These are phyloP conservation scores for Strobilomyces echinocephalus DNA, from an alignment of 768 basidiomycete species.

Conservation along the genomic window DNA sequence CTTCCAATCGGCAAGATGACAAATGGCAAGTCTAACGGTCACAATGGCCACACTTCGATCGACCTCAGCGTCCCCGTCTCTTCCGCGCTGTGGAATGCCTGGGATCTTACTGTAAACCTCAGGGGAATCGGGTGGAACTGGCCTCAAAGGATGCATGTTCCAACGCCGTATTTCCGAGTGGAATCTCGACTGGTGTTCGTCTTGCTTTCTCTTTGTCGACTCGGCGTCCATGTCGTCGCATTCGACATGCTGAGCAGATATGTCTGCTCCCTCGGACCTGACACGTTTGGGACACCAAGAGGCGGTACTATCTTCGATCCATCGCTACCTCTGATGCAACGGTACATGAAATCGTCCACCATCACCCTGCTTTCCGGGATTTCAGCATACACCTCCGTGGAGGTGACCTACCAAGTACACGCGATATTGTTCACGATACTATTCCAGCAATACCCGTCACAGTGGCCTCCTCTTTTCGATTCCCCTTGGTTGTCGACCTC, in stretches of 20 bases:
- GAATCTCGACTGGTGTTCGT: constrained; percentile 20
- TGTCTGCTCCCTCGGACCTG: constrained; percentile 31
- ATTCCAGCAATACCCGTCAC: constrained; percentile 43
- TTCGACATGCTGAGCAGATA: constrained; percentile 3
- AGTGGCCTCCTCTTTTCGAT: constrained; percentile 65
- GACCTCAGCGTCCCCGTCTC: constrained; percentile 1
- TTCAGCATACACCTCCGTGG: constrained; percentile 42
- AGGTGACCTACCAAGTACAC: constrained; percentile 37
- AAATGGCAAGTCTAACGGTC: neutral
- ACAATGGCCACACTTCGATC: neutral
- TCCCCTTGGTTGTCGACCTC: constrained; percentile 55
- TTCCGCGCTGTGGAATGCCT: constrained; percentile 26
- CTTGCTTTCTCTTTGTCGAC: constrained; percentile 13
- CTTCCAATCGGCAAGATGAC: constrained; percentile 2
- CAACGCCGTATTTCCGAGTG: constrained; percentile 10
- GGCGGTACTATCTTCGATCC: constrained; percentile 38
- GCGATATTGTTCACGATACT: constrained; percentile 43
- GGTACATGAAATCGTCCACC: constrained; percentile 40
- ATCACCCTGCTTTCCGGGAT: constrained; percentile 43
- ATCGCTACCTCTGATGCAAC: constrained; percentile 28
- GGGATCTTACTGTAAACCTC: constrained; percentile 22
- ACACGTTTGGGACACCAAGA: constrained; percentile 32
- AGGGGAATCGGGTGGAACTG: constrained; percentile 28
- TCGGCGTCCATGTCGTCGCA: neutral
- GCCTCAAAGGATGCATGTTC: constrained; percentile 10